Percentiles rank a stretch among this genome's conserved stretches.
Conservation (phyloP, 345 rosid genomes). For the Atalantia buxifolia region DNA sequence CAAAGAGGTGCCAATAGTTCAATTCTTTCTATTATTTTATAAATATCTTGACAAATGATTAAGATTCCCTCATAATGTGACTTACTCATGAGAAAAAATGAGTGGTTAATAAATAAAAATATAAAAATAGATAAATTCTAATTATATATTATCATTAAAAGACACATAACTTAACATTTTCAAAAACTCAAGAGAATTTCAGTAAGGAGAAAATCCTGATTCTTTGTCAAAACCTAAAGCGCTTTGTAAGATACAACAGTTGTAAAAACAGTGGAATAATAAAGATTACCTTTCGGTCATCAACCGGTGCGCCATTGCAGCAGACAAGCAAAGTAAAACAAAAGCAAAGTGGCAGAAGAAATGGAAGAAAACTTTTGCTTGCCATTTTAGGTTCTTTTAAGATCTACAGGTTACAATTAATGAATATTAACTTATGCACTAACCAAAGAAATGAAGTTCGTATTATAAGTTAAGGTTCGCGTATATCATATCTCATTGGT, state of each 20-base stretch:
- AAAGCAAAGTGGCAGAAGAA: background rate
- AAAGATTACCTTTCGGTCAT: background rate
- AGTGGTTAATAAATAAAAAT: too few relatives aligned
- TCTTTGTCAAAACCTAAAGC: background rate
- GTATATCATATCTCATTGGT: background rate
- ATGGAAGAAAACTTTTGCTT: background rate
- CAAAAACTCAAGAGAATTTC: too few relatives aligned
- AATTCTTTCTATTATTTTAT: too few relatives aligned
- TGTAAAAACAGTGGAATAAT: background rate
- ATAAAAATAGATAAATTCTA: too few relatives aligned
- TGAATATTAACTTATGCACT: background rate
- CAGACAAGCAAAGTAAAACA: background rate
- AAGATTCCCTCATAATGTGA: too few relatives aligned
- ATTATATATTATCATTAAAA: too few relatives aligned
- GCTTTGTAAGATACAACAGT: background rate
- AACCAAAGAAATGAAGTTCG: background rate
- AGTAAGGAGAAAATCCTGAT: too few relatives aligned
- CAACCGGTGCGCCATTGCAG: background rate
- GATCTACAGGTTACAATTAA: background rate
- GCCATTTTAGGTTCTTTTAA: background rate
- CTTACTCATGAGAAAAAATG: too few relatives aligned
- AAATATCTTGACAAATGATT: too few relatives aligned
- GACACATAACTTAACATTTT: accelerated
- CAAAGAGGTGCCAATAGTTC: too few relatives aligned
- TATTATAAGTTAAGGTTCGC: background rate